Percentiles rank a stretch among this genome's conserved stretches.
Evolutionary conservation across 2,329 filamentous ascomycete genomes (phyloP).

Genomic region (Ophiocordyceps australis): DNA sequence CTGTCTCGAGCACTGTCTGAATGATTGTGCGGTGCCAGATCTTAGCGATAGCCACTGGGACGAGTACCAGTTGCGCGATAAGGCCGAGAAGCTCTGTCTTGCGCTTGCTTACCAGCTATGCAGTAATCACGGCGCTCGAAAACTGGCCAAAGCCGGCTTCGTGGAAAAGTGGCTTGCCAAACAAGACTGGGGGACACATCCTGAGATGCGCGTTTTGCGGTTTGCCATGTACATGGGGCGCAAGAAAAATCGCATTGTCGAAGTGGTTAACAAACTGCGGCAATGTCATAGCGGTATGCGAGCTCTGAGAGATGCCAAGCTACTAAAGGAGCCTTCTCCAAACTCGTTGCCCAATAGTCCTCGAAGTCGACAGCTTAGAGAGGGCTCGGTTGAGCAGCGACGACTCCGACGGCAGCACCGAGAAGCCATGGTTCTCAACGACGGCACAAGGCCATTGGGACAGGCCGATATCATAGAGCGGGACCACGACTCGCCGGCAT

Average conservation of each 20-base stretch:
- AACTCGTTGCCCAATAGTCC: no score
- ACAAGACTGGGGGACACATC: conserved; percentile 47
- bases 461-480: conserved; percentile 65
- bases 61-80: conserved; percentile 43
- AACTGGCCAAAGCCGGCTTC: conserved; percentile 43
- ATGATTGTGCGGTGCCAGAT: conserved; percentile 27
- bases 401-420: conserved; percentile 57
- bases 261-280: conserved; percentile 30
- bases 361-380: conserved; percentile 19
- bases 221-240: conserved; percentile 31
- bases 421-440: conserved; percentile 82
- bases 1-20: conserved; percentile 36
- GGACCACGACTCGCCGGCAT: conserved; percentile 23
- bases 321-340: no score
- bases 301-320: conserved; percentile 31
- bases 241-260: conserved; percentile 32
- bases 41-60: conserved; percentile 40
- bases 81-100: conserved; percentile 40
- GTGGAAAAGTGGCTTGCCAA: conserved; percentile 57
- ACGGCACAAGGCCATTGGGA: conserved; percentile 58
- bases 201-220: conserved; percentile 31
- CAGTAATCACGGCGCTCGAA: conserved; percentile 35
- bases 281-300: conserved; percentile 30
- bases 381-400: conserved; percentile 48
- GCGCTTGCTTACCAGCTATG: conserved; percentile 39